phyloP scores from a whole-genome alignment of 371 early-diverging fungal genomes.

The Caulochytrium protostelioides region DNA sequence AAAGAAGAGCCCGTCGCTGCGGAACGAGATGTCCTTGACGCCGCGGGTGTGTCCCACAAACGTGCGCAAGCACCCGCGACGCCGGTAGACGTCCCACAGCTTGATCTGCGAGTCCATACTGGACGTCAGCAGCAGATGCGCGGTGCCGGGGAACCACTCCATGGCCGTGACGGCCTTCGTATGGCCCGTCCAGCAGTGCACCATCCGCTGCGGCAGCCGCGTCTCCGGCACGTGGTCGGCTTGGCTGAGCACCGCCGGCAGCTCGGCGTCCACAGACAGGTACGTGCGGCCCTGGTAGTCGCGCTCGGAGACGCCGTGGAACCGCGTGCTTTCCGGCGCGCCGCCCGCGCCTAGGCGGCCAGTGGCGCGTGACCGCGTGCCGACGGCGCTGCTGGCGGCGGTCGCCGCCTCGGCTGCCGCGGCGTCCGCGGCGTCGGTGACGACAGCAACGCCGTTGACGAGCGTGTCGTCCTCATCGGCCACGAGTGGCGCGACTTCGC shows the following conservation, averaged over 20 bases:
- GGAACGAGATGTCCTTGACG: constrained; percentile 78
- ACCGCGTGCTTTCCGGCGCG: constrained; percentile 39
- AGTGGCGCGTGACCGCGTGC: constrained; percentile 8
- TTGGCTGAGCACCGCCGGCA: constrained; percentile 36
- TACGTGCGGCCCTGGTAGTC: constrained; percentile 87
- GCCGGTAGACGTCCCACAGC: constrained; percentile 85
- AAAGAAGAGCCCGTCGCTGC: constrained; percentile 60
- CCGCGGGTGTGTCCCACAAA: constrained; percentile 79
- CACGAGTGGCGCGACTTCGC: constrained; percentile 46
- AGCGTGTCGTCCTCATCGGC: constrained; percentile 24
- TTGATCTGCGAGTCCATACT: constrained; percentile 86
- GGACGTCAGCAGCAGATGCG: constrained; percentile 69
- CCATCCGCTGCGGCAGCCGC: constrained; percentile 58
- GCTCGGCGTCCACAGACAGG: constrained; percentile 76
- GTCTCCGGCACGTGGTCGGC: constrained; percentile 51
- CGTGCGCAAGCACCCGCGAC: constrained; percentile 58
- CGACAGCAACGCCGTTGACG: constrained; percentile 1
- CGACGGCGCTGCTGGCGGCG: constrained; percentile 28
- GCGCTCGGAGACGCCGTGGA: constrained; percentile 50
- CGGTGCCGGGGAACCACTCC: constrained; percentile 67
- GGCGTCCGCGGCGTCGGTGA: constrained; percentile 4
- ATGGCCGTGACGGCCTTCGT: constrained; percentile 76
- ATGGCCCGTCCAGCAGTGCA: constrained; percentile 87
- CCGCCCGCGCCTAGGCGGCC: constrained; percentile 8
- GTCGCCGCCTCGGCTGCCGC: constrained; percentile 6